These are phyloP conservation scores for Eimeria acervulina DNA, from an alignment of 169 alveolate species.

Conservation along the genomic window DNA sequence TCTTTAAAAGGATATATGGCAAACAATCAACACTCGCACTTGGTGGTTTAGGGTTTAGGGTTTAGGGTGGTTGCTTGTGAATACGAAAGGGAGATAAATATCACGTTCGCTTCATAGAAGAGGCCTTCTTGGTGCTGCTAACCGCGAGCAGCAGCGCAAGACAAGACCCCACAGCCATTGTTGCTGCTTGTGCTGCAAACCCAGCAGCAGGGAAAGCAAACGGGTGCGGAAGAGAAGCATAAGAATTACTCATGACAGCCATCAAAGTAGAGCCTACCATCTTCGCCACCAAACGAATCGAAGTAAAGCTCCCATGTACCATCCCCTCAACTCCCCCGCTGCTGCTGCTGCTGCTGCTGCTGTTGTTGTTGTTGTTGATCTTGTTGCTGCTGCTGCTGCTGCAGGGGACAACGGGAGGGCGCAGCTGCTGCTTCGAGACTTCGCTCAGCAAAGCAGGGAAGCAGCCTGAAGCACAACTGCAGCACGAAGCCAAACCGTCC, in stretches of 20 bases:
- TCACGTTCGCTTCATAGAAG: too few species aligned
- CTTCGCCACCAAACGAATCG: conserved; percentile 23
- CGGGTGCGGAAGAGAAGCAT: background rate
- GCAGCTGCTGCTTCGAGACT: background rate
- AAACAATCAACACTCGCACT: too few species aligned
- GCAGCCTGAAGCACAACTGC: conserved; percentile 37
- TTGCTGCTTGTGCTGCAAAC: conserved; percentile 35
- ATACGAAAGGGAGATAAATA: too few species aligned
- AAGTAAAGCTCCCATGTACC: conserved; percentile 23
- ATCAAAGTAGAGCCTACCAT: conserved; percentile 10
- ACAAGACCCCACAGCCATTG: too few species aligned
- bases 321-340: background rate
- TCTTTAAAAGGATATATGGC: too few species aligned
- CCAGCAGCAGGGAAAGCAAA: conserved; percentile 53
- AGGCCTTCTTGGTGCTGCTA: too few species aligned
- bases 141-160: too few species aligned
- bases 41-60: too few species aligned
- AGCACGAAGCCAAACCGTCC: background rate
- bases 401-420: background rate
- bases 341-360: background rate
- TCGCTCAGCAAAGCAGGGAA: conserved; percentile 53
- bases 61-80: too few species aligned
- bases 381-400: conserved; percentile 29
- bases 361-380: conserved; percentile 3
- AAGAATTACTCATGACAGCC: conserved; percentile 26